These are phyloP conservation scores for Nannochloris sp. DNA, from an alignment of 139 green algal species.

Conservation along the genomic window DNA sequence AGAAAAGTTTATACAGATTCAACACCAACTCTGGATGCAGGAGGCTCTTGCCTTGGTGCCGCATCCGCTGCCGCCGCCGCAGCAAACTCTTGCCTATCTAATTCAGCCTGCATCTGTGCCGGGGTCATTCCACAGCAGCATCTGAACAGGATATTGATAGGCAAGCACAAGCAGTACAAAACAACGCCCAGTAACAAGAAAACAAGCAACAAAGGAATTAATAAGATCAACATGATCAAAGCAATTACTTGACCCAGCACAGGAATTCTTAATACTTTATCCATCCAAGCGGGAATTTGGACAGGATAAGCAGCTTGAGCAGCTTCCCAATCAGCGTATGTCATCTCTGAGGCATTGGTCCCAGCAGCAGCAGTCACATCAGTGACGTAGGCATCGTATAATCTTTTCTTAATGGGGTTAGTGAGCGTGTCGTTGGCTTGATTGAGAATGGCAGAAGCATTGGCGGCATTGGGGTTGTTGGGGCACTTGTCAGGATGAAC, in stretches of 20 bases:
- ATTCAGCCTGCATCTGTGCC: neutral
- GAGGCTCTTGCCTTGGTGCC: no score
- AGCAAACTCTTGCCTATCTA: neutral
- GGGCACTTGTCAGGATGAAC: slow-evolving; percentile 15
- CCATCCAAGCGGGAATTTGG: neutral
- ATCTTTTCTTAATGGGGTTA: slow-evolving; percentile 8
- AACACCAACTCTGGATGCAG: no score
- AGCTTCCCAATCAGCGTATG: slow-evolving; percentile 15
- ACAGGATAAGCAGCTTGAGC: neutral
- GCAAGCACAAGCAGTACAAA: slow-evolving; percentile 2
- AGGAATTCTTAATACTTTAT: neutral
- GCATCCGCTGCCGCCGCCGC: neutral
- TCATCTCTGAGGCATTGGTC: neutral
- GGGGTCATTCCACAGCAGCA: neutral
- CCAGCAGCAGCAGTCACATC: neutral
- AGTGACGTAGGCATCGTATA: slow-evolving; percentile 8
- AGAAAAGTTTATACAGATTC: no score
- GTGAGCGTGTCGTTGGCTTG: slow-evolving; percentile 8
- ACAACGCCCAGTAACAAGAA: neutral
- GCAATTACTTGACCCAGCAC: neutral
- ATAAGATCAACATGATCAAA: neutral
- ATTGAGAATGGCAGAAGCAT: slow-evolving; percentile 2
- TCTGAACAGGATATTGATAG: neutral
- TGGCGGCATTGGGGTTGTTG: neutral
- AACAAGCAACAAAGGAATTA: slow-evolving; percentile 1